Evolutionary conservation across 192 early-diverging fungal species (phyloP), one percentile per base, ranked within the genome.

Genomic region (Obelidium mucronatum): DNA sequence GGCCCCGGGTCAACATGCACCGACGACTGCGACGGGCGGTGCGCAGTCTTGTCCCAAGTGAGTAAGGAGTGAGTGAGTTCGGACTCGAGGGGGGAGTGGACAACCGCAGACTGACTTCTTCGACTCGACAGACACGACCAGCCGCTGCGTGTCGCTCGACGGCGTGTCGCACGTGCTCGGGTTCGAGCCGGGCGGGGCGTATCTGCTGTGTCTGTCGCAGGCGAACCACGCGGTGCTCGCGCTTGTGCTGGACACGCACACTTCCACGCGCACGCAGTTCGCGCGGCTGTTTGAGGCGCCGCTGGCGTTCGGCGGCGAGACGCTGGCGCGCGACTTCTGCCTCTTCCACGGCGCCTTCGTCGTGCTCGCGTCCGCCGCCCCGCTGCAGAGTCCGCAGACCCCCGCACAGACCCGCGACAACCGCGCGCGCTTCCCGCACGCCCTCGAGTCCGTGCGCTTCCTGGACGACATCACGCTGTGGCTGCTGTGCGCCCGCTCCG

Each of bases 381-480:
- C 64, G 17, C 40, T 17, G 30, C 13, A 15, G 22, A 40, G 24
- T 24, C 33, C 26, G 22, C 19, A 22, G 39, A 15, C 26, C n/a
- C 35, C 37, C 22, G 19, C 63, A 11, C 19, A 30, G n/a, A 26
- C 63, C 19, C 11, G 8, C 44, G 19, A 48, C 19, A 48, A 48
- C 19, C 8, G 0, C 44, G 19, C 19, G 58, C 19, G 24, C 13
- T 88, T 84, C 44, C 85, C 90, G 3, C 82, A 81, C 53, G 84
- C 86, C 17, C 78, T 91, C 5, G 79, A 78, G 51, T 81, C 79
- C 60, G 81, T 91, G 51, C 36, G 76, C 36, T 76, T 67, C 28
- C 71, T 91, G 42, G 91, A 93, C 36, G 87, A 92, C 40, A 80
- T 92, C 15, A 86, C 88, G 4, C 91, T 94, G 66, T 91, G 88